These are phyloP conservation scores for Kwoniella dejecticola DNA, from an alignment of 768 basidiomycete genomes.

Conservation along the genomic window DNA sequence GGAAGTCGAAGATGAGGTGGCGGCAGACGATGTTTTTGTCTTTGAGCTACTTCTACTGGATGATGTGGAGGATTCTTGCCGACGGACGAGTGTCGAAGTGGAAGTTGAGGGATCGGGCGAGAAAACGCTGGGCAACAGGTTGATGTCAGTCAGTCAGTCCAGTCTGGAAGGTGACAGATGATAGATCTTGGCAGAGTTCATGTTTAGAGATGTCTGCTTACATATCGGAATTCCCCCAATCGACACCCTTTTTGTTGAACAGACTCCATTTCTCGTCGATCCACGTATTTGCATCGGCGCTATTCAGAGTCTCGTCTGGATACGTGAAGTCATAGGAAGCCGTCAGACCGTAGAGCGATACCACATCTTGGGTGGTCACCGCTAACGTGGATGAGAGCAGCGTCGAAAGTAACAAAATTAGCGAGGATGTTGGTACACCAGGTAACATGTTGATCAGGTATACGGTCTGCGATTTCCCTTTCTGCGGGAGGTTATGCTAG, in stretches of 20 bases:
- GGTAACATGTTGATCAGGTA: too few species aligned
- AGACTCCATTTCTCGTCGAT: conserved; percentile 34
- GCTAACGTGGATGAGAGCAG: neutral
- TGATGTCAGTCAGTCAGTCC: neutral
- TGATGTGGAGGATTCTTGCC: conserved; percentile 24
- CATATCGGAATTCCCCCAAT: conserved; percentile 38
- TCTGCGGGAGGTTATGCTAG: too few species aligned
- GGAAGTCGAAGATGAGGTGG: conserved; percentile 3
- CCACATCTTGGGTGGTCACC: conserved; percentile 9
- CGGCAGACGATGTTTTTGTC: conserved; percentile 15
- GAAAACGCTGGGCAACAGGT: conserved; percentile 35
- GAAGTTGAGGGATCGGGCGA: conserved; percentile 44
- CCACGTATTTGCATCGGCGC: conserved; percentile 30
- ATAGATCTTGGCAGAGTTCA: neutral
- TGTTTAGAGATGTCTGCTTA: conserved; percentile 31
- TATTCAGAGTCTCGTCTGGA: conserved; percentile 33
- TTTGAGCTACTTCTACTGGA: conserved; percentile 9
- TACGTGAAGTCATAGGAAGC: conserved; percentile 29
- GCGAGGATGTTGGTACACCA: too few species aligned
- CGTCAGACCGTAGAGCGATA: conserved; percentile 30
- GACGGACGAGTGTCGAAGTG: conserved; percentile 36
- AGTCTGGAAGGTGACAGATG: neutral
- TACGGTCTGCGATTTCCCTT: too few species aligned
- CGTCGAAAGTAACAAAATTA: too few species aligned
- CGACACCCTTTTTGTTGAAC: conserved; percentile 23